phyloP scores from a whole-genome alignment of 305 asterid genomes.

The Solanum hybrid region DNA sequence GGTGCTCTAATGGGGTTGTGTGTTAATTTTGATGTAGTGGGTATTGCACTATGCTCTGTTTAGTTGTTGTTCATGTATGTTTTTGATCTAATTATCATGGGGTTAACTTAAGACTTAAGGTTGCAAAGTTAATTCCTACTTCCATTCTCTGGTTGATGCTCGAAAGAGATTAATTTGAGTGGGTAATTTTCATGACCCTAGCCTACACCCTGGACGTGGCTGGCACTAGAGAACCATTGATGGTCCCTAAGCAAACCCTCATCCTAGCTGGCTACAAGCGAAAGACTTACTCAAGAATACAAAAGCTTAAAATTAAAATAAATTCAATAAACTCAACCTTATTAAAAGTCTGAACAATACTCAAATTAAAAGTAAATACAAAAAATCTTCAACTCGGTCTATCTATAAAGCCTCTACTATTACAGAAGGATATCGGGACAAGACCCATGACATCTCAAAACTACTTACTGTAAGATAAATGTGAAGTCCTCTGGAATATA shows the following conservation, averaged over 20 bases:
- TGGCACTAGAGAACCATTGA: neutral
- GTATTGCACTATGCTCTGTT: neutral
- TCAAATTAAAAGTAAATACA: neutral
- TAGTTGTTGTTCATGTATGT: neutral
- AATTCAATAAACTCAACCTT: neutral
- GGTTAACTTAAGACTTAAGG: neutral
- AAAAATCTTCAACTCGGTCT: neutral
- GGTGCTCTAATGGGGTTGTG: neutral
- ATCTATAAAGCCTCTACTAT: neutral
- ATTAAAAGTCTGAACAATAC: neutral
- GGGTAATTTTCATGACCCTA: neutral
- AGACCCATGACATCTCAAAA: neutral
- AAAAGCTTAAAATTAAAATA: too few relatives aligned
- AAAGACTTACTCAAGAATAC: neutral
- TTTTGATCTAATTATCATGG: neutral
- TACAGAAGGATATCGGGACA: neutral
- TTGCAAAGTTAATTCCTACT: neutral
- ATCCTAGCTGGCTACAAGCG: neutral
- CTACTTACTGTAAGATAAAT: neutral
- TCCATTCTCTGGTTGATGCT: neutral
- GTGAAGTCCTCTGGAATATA: neutral
- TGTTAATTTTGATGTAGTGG: neutral
- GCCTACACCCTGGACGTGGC: neutral
- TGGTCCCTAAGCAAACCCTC: neutral
- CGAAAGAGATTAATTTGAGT: neutral